A percentile compares a stretch with the other conserved stretches of the same genome.
These are phyloP conservation scores for Voacanga thouarsii DNA, from an alignment of 257 asterid species.

Conservation along the genomic window DNA sequence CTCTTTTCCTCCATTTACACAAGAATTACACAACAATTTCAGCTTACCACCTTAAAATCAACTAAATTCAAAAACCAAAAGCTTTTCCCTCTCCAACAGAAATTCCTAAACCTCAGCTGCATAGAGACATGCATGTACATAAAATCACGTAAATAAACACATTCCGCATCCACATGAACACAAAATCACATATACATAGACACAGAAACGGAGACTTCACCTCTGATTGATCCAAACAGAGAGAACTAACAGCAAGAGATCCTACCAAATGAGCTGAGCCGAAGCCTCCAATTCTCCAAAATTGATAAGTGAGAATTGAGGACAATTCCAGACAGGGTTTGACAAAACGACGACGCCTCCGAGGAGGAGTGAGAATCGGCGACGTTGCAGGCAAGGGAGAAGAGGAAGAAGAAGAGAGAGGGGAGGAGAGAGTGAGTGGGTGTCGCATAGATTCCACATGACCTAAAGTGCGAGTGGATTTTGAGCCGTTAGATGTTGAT, in stretches of 20 bases:
- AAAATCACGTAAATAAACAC: neutral
- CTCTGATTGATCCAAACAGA: conserved; percentile 7
- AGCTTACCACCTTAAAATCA: neutral
- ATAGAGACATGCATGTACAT: neutral
- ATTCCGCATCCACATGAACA: neutral
- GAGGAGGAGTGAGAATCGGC: neutral
- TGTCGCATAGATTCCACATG: conserved; percentile 23
- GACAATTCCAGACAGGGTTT: neutral
- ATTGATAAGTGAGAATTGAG: neutral
- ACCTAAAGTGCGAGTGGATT: neutral
- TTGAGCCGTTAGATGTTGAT: conserved; percentile 9
- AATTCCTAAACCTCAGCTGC: neutral
- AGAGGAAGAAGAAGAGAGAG: neutral
- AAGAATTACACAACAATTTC: neutral
- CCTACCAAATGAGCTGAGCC: neutral
- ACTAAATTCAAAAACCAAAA: neutral
- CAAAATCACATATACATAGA: neutral
- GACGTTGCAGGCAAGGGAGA: conserved; percentile 10
- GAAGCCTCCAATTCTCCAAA: neutral
- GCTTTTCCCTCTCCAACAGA: neutral
- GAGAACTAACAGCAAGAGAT: neutral
- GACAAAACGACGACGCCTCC: conserved; percentile 16
- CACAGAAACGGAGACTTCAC: neutral
- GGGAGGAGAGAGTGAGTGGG: conserved; percentile 18
- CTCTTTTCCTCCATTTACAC: neutral